Conservation (phyloP, 2,329 filamentous ascomycete species). For the Venturia pyrina region DNA sequence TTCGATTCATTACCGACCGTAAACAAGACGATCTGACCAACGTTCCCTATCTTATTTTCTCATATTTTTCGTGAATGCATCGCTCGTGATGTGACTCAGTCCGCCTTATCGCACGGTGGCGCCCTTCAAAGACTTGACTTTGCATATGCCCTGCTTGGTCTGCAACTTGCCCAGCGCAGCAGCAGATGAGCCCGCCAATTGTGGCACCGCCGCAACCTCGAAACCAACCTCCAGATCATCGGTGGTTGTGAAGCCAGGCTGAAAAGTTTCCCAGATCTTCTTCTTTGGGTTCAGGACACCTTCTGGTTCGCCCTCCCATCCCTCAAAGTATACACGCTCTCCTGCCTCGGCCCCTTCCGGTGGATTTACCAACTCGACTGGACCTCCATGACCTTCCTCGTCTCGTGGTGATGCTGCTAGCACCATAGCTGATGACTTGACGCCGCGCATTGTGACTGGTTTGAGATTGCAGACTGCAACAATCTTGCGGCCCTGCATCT, state of each 20-base stretch:
- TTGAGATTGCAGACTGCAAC: conserved; percentile 96
- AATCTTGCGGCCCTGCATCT: conserved; percentile 95
- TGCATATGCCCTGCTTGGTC: conserved; percentile 74
- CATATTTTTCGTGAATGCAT: conserved; percentile 1
- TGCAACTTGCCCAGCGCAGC: conserved; percentile 52
- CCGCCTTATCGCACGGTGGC: conserved; percentile 62
- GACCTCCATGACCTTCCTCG: conserved; percentile 76
- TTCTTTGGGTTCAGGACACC: conserved; percentile 96
- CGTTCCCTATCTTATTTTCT: not conserved
- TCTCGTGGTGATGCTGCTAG: conserved; percentile 81
- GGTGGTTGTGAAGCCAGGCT: conserved; percentile 91
- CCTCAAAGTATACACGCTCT: conserved; percentile 85
- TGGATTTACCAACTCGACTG: conserved; percentile 83
- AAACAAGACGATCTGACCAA: not conserved
- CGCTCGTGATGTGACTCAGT: not conserved
- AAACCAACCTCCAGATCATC: conserved; percentile 74
- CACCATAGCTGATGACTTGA: conserved; percentile 79
- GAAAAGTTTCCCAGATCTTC: conserved; percentile 96
- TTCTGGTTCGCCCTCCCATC: conserved; percentile 89
- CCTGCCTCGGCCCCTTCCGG: conserved; percentile 71
- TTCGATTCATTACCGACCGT: not conserved
- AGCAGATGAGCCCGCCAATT: conserved; percentile 54
- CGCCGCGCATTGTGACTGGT: conserved; percentile 96
- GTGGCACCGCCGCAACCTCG: conserved; percentile 66
- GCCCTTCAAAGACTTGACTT: conserved; percentile 67